These are phyloP conservation scores for Kokia cookei DNA, from an alignment of 441 rosid genomes.

Conservation along the genomic window DNA sequence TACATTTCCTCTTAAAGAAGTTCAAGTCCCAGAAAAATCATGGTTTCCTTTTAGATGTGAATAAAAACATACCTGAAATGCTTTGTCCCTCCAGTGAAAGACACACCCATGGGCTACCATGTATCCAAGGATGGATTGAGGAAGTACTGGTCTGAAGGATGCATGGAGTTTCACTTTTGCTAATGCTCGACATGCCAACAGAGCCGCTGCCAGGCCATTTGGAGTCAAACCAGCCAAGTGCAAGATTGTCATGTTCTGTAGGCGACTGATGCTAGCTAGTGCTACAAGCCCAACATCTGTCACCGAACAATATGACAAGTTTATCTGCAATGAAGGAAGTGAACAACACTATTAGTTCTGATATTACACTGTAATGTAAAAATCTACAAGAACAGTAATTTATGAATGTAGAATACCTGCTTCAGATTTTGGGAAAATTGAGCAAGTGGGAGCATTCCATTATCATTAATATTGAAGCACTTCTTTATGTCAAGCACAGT, in stretches of 20 bases:
- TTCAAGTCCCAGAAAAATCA: background rate
- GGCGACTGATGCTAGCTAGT: slow-evolving; percentile 17
- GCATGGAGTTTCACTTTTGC: slow-evolving; percentile 24
- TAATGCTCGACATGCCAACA: slow-evolving; percentile 22
- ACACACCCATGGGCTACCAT: slow-evolving; percentile 22
- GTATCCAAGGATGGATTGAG: slow-evolving; percentile 14
- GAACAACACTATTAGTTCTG: background rate
- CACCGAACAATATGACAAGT: slow-evolving; percentile 28
- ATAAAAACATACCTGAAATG: slow-evolving; percentile 9
- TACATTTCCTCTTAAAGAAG: background rate
- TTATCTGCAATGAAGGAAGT: slow-evolving; percentile 19
- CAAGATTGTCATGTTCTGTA: slow-evolving; percentile 28
- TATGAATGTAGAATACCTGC: slow-evolving; percentile 12
- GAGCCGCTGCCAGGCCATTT: slow-evolving; percentile 24
- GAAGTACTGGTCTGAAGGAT: slow-evolving; percentile 16
- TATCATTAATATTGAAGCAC: slow-evolving; percentile 21
- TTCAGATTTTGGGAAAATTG: slow-evolving; percentile 24
- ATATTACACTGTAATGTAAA: background rate
- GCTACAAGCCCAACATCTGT: slow-evolving; percentile 25
- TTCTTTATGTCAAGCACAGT: slow-evolving; percentile 24
- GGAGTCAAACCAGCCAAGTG: slow-evolving; percentile 25
- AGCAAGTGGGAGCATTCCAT: slow-evolving; percentile 28
- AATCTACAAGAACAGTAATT: background rate
- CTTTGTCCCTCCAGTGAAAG: slow-evolving; percentile 28
- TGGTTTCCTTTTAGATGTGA: background rate